Conservation (phyloP, 2,329 filamentous ascomycete species). For the Elsinoe batatas region DNA sequence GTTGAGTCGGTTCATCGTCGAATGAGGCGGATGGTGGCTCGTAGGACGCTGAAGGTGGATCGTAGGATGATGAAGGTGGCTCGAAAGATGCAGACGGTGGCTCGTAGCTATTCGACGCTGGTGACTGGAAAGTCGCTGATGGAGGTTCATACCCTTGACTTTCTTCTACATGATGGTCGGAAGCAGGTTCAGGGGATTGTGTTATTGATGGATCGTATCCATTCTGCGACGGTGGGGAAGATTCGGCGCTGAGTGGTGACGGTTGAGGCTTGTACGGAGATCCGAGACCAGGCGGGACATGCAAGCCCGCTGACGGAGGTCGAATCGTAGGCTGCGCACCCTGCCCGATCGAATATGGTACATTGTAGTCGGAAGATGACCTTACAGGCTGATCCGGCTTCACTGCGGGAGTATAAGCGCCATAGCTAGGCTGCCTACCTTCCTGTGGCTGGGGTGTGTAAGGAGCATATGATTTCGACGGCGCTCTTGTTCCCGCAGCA, state of each 20-base stretch:
- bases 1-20: slow-evolving; percentile 18
- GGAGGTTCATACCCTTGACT: background rate
- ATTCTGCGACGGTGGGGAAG: slow-evolving; percentile 2
- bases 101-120: slow-evolving; percentile 5
- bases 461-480: slow-evolving; percentile 3
- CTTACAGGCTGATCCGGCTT: slow-evolving; percentile 10
- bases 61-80: slow-evolving; percentile 11
- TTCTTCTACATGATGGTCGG: background rate
- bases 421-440: slow-evolving; percentile 5
- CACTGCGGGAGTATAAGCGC: background rate
- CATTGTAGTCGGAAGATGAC: slow-evolving; percentile 9
- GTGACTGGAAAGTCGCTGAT: background rate
- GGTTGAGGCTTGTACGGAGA: slow-evolving; percentile 11
- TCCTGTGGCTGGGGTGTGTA: slow-evolving; percentile 3
- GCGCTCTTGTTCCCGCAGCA: slow-evolving; percentile 12
- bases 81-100: slow-evolving; percentile 6
- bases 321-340: background rate
- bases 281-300: background rate
- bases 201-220: background rate
- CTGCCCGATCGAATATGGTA: background rate
- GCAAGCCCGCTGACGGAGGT: slow-evolving; percentile 4
- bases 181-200: background rate
- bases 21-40: slow-evolving; percentile 30
- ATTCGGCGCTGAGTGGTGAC: slow-evolving; percentile 8
- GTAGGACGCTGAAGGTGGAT: slow-evolving; percentile 24